Percentiles rank a stretch among this genome's conserved stretches.
Evolutionary conservation across 1,284 basidiomycete species (phyloP).

Genomic region (Ceratobasidium papillatum): DNA sequence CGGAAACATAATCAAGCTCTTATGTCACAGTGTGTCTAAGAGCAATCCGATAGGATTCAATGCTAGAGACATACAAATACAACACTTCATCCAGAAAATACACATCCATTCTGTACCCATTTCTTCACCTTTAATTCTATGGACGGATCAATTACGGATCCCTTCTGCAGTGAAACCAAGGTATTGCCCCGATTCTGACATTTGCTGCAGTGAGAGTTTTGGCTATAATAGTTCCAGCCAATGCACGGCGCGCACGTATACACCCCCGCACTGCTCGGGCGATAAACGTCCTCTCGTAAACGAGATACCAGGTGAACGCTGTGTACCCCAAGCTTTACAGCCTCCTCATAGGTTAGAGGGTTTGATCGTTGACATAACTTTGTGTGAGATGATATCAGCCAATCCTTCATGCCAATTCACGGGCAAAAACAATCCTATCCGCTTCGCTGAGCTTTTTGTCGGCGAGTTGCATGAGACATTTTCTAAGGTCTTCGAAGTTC

Average conservation of each 20-base stretch:
- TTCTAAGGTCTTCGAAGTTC: slow-evolving; percentile 3
- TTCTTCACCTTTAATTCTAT: not conserved
- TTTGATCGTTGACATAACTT: slow-evolving; percentile 19
- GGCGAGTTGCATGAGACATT: not conserved
- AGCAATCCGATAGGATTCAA: too few species aligned
- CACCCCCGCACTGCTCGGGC: not conserved
- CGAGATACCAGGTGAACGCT: slow-evolving; percentile 17
- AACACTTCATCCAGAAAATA: not conserved
- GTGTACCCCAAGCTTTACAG: slow-evolving; percentile 11
- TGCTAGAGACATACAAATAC: too few species aligned
- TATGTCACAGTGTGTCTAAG: too few species aligned
- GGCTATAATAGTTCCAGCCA: not conserved
- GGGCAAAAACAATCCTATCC: slow-evolving; percentile 43
- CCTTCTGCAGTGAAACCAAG: not conserved
- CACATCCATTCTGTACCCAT: not conserved
- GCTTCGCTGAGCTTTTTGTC: not conserved
- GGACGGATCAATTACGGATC: not conserved
- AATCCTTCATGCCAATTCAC: slow-evolving; percentile 28
- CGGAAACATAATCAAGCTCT: too few species aligned
- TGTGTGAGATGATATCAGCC: slow-evolving; percentile 30
- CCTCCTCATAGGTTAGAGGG: slow-evolving; percentile 35
- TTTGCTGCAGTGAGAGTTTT: not conserved
- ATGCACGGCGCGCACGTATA: not conserved
- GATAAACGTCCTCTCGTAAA: slow-evolving; percentile 36
- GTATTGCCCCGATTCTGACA: not conserved